A percentile compares a stretch with the other conserved stretches of the same genome.
These are phyloP conservation scores for Ogataea angusta DNA, from an alignment of 805 yeast genomes.

Conservation along the genomic window DNA sequence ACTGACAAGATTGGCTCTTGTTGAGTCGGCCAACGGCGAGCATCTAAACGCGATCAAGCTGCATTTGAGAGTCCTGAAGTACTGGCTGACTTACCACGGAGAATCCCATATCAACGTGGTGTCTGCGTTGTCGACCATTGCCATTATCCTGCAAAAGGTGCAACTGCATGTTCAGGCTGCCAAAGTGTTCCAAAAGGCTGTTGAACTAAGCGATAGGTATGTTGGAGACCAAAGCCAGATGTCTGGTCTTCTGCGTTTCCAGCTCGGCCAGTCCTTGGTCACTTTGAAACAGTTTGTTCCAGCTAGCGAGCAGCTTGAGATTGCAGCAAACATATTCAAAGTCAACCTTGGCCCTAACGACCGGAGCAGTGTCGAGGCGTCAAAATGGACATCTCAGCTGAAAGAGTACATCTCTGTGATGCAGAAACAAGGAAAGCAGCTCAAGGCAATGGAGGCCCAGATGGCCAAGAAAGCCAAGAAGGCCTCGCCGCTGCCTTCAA, in stretches of 20 bases:
- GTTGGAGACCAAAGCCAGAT: constrained; percentile 61
- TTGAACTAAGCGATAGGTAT: constrained; percentile 45
- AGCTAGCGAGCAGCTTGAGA: constrained; percentile 54
- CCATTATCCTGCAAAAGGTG: constrained; percentile 53
- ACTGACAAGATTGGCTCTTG: constrained; percentile 69
- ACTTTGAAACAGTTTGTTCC: constrained; percentile 48
- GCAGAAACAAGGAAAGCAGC: constrained; percentile 41
- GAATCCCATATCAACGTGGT: constrained; percentile 67
- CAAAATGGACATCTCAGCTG: constrained; percentile 60
- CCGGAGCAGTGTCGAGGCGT: constrained; percentile 61
- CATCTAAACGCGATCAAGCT: constrained; percentile 59
- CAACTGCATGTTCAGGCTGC: constrained; percentile 47
- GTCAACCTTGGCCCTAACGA: constrained; percentile 65
- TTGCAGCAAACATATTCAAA: constrained; percentile 56
- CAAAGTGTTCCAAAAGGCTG: constrained; percentile 50
- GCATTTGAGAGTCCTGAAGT: constrained; percentile 54
- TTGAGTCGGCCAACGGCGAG: constrained; percentile 61
- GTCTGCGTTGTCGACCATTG: constrained; percentile 60
- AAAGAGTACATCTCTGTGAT: constrained; percentile 44
- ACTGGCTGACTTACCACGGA: constrained; percentile 58
- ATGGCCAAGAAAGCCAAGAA: constrained; percentile 24
- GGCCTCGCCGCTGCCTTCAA: constrained; percentile 21
- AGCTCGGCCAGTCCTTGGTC: constrained; percentile 61
- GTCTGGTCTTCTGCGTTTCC: constrained; percentile 64
- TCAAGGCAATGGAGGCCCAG: constrained; percentile 23